Base-by-base conservation (phyloP, 345 rosid species). In the Balakata baccata region DNA sequence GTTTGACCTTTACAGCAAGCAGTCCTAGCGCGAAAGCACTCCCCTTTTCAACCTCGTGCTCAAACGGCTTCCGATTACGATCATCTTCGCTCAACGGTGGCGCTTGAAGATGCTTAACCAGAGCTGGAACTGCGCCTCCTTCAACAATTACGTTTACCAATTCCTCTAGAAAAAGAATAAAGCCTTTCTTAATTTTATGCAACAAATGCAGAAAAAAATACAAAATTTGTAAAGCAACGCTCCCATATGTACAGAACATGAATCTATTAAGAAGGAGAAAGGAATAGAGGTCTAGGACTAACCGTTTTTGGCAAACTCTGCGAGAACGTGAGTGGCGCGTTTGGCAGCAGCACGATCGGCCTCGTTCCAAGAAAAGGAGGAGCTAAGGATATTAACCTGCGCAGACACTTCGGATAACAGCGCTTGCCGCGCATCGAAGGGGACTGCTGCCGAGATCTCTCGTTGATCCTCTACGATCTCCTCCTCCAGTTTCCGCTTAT, bases 261-360 rank as follows among this genome's bases (percentile, higher is more conserved):
- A 20, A 23, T 20, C 25, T 11, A 64, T 4, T 18, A 38, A 25
- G 12, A 53, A 59, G 6, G 4, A 52, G 61, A 16, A 12, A 29
- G 14, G n/a, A 39, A 16, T 22, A 59, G 52, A 46, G 45, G 56
- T 7, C 11, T 3, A 60, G 7, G 4, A 46, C 63, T 58, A 14
- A 93, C 99, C 99, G 86, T 96, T 88, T 84, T 96, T 93, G 46
- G 99, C 98, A 58, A 92, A 94, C 84, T 96, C 97, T 18, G 99
- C 94, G n/a, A 96, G 91, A 80, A 96, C 87, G 71, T 93, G 96
- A 76, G 97, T 88, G 74, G 99, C 96, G 79, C 93, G 97, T 78
- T 91, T 96, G 43, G 97, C 93, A 13, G 93, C 92, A 25, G 98
- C 88, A 47, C 99, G 99, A 91, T 96, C 98, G 71, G 88, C 75